Evolutionary conservation across 768 basidiomycete genomes (phyloP).

Genomic region (Goffeauzyma gilvescens): DNA sequence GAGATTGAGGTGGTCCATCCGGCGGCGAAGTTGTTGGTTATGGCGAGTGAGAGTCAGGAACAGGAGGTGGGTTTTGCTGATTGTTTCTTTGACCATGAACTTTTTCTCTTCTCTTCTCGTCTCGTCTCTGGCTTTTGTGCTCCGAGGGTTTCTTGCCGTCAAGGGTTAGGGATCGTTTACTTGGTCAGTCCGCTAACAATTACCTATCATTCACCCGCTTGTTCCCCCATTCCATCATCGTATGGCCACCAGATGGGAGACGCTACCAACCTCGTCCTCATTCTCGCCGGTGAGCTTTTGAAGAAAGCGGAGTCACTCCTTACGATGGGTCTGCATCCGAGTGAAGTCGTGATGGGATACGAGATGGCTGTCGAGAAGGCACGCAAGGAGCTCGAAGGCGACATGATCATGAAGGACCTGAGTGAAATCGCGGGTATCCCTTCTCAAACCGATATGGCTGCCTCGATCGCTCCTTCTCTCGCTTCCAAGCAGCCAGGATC

Average conservation of each 20-base stretch:
- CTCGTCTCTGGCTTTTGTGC: constrained; percentile 2
- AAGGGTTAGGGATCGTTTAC: no score
- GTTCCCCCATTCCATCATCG: not conserved
- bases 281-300: constrained; percentile 82
- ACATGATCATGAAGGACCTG: constrained; percentile 6
- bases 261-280: constrained; percentile 84
- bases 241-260: constrained; percentile 62
- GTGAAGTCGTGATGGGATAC: constrained; percentile 85
- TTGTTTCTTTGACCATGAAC: not conserved
- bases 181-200: no score
- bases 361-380: constrained; percentile 75
- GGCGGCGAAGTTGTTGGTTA: constrained; percentile 94
- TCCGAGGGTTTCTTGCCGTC: not conserved
- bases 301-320: constrained; percentile 83
- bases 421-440: constrained; percentile 39
- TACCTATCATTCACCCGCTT: no score
- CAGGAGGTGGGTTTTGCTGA: constrained; percentile 45
- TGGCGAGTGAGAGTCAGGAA: constrained; percentile 94
- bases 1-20: constrained; percentile 98
- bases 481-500: constrained; percentile 95
- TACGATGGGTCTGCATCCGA: constrained; percentile 91
- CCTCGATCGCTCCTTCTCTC: constrained; percentile 72
- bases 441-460: constrained; percentile 47
- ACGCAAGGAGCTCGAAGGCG: constrained; percentile 73
- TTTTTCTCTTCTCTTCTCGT: not conserved